Conservation (phyloP, 73 alveolate genomes). For the Tetrahymena malaccensis region DNA sequence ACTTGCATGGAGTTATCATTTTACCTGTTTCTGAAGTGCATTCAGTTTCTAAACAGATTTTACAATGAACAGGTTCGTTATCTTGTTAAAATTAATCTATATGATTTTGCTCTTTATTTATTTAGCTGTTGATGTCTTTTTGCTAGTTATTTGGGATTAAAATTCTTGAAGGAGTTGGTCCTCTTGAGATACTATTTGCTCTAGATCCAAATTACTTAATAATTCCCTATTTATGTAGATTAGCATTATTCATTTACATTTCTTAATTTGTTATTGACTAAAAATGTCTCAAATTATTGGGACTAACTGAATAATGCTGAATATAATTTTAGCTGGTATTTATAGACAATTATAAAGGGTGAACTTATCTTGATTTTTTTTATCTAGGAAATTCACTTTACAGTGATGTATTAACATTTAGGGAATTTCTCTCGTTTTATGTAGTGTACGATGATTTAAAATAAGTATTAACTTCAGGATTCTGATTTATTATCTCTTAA, state of each 20-base stretch:
- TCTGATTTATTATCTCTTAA: not conserved
- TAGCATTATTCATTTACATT: not conserved
- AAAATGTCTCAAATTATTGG: not conserved
- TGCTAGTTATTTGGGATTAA: not conserved
- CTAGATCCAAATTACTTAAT: not conserved
- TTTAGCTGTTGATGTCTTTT: not conserved
- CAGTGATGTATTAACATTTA: not conserved
- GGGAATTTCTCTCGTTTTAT: not conserved
- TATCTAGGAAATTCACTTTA: not conserved
- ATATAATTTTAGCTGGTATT: not conserved
- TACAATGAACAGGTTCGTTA: not conserved
- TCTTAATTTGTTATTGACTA: not conserved
- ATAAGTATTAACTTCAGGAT: not conserved
- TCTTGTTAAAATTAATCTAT: not conserved
- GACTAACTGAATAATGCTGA: not conserved
- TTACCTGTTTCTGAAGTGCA: constrained; percentile 4
- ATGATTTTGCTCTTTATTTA: not conserved
- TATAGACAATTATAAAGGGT: not conserved
- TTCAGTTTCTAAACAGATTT: not conserved
- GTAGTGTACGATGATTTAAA: not conserved
- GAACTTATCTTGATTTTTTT: not conserved
- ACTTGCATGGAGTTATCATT: constrained; percentile 28
- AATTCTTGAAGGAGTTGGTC: not conserved
- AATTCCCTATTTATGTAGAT: not conserved
- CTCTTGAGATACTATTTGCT: not conserved